Base-by-base conservation (phyloP, 2,329 filamentous ascomycete species). In the Mycosphaerelloides madeirae region DNA sequence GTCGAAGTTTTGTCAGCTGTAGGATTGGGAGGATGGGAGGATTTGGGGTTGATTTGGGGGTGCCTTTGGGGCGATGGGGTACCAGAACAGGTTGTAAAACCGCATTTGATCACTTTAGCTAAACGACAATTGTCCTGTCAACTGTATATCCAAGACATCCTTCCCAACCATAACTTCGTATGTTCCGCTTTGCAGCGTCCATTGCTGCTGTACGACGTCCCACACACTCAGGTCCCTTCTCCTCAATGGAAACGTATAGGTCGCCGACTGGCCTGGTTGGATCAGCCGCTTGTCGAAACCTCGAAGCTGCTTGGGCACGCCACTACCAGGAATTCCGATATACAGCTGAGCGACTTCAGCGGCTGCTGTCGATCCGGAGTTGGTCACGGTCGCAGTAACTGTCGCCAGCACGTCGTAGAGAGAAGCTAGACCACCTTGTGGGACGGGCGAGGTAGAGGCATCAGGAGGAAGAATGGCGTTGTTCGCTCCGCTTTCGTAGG, bases 381-480 rank as follows among this genome's bases (percentile, higher is more conserved):
- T 93, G 3, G 68, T 74, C 1, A 91, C 68, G 0, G 67, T 73
- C 3, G 79, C 75, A 2, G 72, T 69, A 8, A 85, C 67, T n/a
- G 65, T 65, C 49, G 77, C 83, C 1, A 81, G 72, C 0, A 72
- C 63, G 29, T 85, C 76, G 72, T 81, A 90, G 0, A 90, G 73
- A 1, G 75, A 50, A 9, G 43, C 48, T 11, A 55, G 43, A 15
- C 53, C 53, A 11, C 53, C 53, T 36, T 48, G 43, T 9, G 49
- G 42, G 7, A 47, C 39, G 5, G 39, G 22, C 38, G 38, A 2
- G 8, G 29, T 20, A n/a, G 33, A 31, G 1, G 50, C 40, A 19
- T 54, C 53, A 14, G 53, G 51, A 16, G 53, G 53, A 11, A 37
- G 25, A 11, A 48, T 40, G n/a, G 31, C 28, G 11, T 37, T 32